Base-by-base conservation (phyloP, 1,284 basidiomycete genomes). In the Vanrija humicola region DNA sequence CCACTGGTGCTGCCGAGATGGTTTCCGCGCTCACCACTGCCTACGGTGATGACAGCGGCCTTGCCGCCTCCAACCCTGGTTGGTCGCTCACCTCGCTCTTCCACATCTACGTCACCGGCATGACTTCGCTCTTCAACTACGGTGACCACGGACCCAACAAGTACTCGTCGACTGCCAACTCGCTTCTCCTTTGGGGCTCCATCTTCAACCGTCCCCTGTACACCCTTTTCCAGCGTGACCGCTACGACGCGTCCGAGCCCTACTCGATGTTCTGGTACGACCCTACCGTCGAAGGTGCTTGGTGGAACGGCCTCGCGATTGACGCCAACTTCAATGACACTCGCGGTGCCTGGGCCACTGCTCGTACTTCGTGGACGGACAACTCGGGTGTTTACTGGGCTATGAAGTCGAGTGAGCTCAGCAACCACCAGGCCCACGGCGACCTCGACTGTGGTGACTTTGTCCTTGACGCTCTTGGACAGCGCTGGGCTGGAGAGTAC, bases 221-320 rank as follows among this genome's bases (percentile, higher is more conserved):
- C 74, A 81, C 85, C 15, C 83, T 98, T 50, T 93, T 86, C 83
- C 95, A 98, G 78, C 89, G 95, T 58, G 95, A 98, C 73, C 89
- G 88, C 66, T 79, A 79, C 52, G 94, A 98, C 68, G 86, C 91
- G 1, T 78, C 87, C 18, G 95, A 98, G 63, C 95, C 95, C 0
- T 91, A 87, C 84, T 86, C 85, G 69, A 94, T 98, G 90, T 95
- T 98, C 81, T 98, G 92, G 91, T 98, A 98, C 76, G 82, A 97
- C 73, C 85, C 92, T 12, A 80, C 83, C 5, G 83, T 86, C 48
- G 77, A 80, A 18, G 95, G 95, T 55, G 90, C 90, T 47, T 98
- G 88, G 82, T 98, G 92, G 93, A 85, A 93, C 70, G 86, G 85
- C 47, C 77, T 88, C 45, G 74, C 87, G 2, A 82, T 98, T 46